Base-by-base conservation (phyloP, 225 moss, liverwort and hornwort genomes). In the Polytrichum formosum region DNA sequence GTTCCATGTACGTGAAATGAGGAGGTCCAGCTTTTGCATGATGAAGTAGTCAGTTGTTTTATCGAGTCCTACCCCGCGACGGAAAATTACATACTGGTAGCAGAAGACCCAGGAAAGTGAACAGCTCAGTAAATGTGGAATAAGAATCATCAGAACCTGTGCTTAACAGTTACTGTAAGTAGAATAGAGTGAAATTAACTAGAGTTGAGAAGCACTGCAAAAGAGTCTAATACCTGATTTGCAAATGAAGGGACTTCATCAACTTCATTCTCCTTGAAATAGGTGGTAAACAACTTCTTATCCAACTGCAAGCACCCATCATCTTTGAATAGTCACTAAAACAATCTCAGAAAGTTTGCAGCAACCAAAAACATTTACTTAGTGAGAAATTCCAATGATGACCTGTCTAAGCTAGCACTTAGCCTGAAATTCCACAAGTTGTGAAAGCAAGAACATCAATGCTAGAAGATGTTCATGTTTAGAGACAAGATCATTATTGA, bases 21-120 rank as follows among this genome's bases (percentile, higher is more conserved):
- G 80, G 62, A 89, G 83, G 78, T 89, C 77, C 74, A 89, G 68
- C 76, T 89, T 89, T 69, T 86, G 76, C 78, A 85, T 76, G 64
- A 89, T 73, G 71, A 89, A 89, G 72, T 86, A 89, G 79, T 89
- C 88, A 5, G 88, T 86, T 63, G 88, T 86, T 70, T 83, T 83
- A 74, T 89, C 88, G 58, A 86, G 79, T 80, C 88, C 88, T 66
- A 89, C 76, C 75, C 88, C 88, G 67, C 88, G 88, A 64, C 88
- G 82, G 30, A 89, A 89, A 78, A 89, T 83, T 54, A 86, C 70
- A 74, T 86, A 89, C 88, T 89, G 33, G 53, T 31, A 76, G 64
- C 35, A 72, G 78, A 53, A 58, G 54, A 61, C 18, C 8, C 28
- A 73, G 19, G 19, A 31, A 58, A 58, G 46, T 46, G 22, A 28